Evolutionary conservation across 805 yeast species (phyloP).

Genomic region (Lipomyces yamanashiensis): DNA sequence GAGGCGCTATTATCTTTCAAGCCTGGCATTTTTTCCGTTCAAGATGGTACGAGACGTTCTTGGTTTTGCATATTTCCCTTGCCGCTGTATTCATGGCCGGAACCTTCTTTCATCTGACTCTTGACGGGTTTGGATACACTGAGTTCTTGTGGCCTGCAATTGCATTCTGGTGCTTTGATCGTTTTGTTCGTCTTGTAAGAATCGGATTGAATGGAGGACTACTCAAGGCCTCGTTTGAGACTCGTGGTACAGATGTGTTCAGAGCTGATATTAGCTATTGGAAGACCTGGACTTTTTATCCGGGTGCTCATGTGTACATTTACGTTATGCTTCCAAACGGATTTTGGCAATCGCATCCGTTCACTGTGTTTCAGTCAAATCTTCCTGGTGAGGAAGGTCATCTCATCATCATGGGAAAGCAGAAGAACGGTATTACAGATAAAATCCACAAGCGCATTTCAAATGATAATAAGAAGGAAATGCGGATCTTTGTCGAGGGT

Average conservation of each 20-base stretch:
- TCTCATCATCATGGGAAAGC: conserved; percentile 16
- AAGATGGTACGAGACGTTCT: conserved; percentile 61
- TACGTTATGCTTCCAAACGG: conserved; percentile 26
- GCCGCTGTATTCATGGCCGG: conserved; percentile 59
- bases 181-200: conserved; percentile 60
- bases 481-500: conserved; percentile 55
- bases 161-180: conserved; percentile 74
- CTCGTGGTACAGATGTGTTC: conserved; percentile 19
- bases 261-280: conserved; percentile 16
- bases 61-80: conserved; percentile 59
- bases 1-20: conserved; percentile 13
- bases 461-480: conserved; percentile 36
- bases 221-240: conserved; percentile 9
- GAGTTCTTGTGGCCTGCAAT: conserved; percentile 50
- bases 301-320: conserved; percentile 37
- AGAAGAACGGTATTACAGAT: conserved; percentile 19
- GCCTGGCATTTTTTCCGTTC: conserved; percentile 24
- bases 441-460: conserved; percentile 8
- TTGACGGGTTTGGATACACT: conserved; percentile 52
- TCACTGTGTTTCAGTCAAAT: conserved; percentile 25
- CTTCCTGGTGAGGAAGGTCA: conserved; percentile 18
- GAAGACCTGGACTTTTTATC: conserved; percentile 22
- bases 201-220: conserved; percentile 45
- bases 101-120: conserved; percentile 62
- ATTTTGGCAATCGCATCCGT: conserved; percentile 36